phyloP scores from a whole-genome alignment of 305 asterid species.

The Rubia occidens region DNA sequence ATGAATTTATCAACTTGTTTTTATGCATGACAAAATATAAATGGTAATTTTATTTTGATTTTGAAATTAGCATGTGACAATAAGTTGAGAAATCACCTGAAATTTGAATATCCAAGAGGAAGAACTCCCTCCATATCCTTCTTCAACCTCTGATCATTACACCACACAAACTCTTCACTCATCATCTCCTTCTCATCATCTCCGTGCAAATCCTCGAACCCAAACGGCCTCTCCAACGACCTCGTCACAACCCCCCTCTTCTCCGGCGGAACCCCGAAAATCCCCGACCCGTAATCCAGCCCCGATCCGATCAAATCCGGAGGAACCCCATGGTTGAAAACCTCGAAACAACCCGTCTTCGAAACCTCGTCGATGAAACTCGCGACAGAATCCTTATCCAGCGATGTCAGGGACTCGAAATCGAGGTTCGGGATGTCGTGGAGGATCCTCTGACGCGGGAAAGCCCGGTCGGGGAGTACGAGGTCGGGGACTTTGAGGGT shows the following conservation, averaged over 20 bases:
- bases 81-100: conserved; percentile 38
- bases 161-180: conserved; percentile 69
- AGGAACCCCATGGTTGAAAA: conserved; percentile 59
- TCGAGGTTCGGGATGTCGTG: conserved; percentile 48
- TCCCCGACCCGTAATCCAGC: conserved; percentile 37
- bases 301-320: conserved; percentile 39
- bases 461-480: conserved; percentile 56
- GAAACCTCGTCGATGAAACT: conserved; percentile 34
- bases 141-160: conserved; percentile 38
- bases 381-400: conserved; percentile 19
- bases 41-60: too few species aligned
- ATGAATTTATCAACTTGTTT: too few species aligned
- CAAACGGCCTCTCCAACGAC: conserved; percentile 46
- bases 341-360: conserved; percentile 56
- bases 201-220: conserved; percentile 62
- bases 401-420: conserved; percentile 22
- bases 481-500: conserved; percentile 66
- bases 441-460: conserved; percentile 49
- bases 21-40: too few species aligned
- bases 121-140: conserved; percentile 69
- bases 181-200: conserved; percentile 38
- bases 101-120: conserved; percentile 63
- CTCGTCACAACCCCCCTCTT: conserved; percentile 36
- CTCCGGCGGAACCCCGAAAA: conserved; percentile 45
- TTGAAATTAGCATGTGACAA: background rate